Percentiles rank a stretch among this genome's conserved stretches.
Evolutionary conservation across 2,329 filamentous ascomycete genomes (phyloP).

Genomic region (Hypoxylon sp.): DNA sequence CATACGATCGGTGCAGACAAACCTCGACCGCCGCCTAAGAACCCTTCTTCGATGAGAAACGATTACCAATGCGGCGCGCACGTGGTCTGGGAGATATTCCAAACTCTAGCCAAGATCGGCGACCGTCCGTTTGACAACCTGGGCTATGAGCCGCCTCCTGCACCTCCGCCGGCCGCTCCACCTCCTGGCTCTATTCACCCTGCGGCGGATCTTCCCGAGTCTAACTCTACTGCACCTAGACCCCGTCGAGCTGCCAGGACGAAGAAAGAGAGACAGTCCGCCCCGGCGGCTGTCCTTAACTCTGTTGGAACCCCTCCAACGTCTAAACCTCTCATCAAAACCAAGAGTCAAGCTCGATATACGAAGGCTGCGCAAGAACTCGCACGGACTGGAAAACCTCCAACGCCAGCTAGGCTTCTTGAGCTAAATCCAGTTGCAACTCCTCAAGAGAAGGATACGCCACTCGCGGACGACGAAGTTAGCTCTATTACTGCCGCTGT

Average conservation of each 20-base stretch:
- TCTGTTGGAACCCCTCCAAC: not conserved
- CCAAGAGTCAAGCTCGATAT: conserved; percentile 37
- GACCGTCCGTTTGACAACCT: conserved; percentile 45
- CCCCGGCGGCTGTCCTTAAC: conserved; percentile 46
- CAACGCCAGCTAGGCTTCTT: conserved; percentile 29
- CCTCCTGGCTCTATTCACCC: conserved; percentile 24
- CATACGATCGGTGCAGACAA: conserved; percentile 34
- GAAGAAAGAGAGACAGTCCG: conserved; percentile 52
- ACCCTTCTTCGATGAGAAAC: conserved; percentile 45
- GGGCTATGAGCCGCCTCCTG: conserved; percentile 47
- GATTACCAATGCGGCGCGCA: conserved; percentile 46
- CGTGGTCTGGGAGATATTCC: conserved; percentile 45
- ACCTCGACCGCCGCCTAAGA: conserved; percentile 41
- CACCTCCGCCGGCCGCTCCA: conserved; percentile 43
- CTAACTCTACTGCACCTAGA: conserved; percentile 28
- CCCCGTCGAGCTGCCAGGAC: conserved; percentile 34
- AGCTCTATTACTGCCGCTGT: conserved; percentile 61
- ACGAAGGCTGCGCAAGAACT: conserved; percentile 38
- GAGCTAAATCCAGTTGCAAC: conserved; percentile 15
- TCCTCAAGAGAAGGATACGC: conserved; percentile 19
- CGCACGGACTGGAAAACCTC: conserved; percentile 35
- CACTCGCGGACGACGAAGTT: conserved; percentile 11
- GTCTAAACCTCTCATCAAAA: conserved; percentile 8
- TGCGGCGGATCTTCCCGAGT: conserved; percentile 11
- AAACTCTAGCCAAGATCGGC: conserved; percentile 44